These are phyloP conservation scores for Podochytrium sp. DNA, from an alignment of 192 early-diverging fungal species.

Conservation along the genomic window DNA sequence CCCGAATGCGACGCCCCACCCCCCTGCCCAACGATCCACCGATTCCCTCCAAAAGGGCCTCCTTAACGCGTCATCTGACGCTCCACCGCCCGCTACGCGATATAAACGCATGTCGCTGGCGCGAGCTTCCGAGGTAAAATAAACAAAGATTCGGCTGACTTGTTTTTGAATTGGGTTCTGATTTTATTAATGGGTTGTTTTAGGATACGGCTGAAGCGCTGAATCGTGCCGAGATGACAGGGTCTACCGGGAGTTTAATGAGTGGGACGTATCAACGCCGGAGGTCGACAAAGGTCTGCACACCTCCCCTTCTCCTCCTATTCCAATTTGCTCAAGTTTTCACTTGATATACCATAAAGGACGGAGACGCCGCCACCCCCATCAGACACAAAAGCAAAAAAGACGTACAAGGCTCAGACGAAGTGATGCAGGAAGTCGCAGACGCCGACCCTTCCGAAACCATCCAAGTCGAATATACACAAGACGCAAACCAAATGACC, in stretches of 20 bases:
- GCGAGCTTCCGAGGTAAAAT: neutral
- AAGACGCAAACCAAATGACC: neutral
- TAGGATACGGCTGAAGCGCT: neutral
- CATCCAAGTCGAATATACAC: neutral
- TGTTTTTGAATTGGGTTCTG: neutral
- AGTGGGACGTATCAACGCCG: conserved; percentile 24
- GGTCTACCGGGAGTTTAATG: conserved; percentile 22
- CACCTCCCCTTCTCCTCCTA: neutral
- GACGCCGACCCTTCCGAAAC: neutral
- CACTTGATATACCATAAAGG: neutral
- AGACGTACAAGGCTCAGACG: neutral
- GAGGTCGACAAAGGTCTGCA: conserved; percentile 2
- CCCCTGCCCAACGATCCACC: neutral
- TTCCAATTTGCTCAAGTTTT: neutral
- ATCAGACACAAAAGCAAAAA: neutral
- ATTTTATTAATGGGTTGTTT: neutral
- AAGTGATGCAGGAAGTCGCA: neutral
- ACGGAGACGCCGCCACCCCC: neutral
- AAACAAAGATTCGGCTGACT: neutral
- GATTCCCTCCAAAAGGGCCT: neutral
- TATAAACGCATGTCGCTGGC: conserved; percentile 8
- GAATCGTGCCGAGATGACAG: neutral
- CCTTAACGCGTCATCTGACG: neutral
- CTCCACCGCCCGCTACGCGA: neutral
- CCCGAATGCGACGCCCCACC: too few relatives aligned